phyloP scores from a whole-genome alignment of 2,329 filamentous ascomycete genomes.

The Diatrype stigma region DNA sequence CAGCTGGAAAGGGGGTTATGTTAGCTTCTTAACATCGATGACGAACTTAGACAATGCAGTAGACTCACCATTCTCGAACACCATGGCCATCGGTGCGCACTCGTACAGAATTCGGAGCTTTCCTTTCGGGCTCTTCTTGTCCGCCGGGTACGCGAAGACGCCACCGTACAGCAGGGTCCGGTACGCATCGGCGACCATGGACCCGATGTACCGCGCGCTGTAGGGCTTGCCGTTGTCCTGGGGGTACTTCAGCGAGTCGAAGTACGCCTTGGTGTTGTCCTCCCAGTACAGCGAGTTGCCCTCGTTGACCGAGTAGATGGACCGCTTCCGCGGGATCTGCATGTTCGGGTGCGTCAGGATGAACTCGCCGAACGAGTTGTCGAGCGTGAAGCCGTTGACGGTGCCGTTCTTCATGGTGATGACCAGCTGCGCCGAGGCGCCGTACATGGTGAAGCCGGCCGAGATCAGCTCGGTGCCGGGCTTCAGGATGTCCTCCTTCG shows the following conservation, averaged over 20 bases:
- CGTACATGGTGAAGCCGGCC: constrained; percentile 99
- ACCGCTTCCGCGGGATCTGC: constrained; percentile 71
- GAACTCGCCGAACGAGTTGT: constrained; percentile 96
- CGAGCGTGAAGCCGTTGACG: constrained; percentile 97
- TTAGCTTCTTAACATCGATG: constrained; percentile 23
- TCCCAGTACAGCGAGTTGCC: constrained; percentile 98
- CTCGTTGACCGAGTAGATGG: constrained; percentile 98
- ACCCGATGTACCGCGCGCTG: constrained; percentile 90
- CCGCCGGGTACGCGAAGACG: constrained; percentile 94
- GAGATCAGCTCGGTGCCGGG: constrained; percentile 90
- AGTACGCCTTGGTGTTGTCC: constrained; percentile 80
- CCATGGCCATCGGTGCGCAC: constrained; percentile 97
- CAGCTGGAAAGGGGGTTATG: constrained; percentile 52
- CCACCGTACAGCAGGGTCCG: constrained; percentile 92
- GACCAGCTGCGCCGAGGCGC: constrained; percentile 91
- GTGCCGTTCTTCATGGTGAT: constrained; percentile 90
- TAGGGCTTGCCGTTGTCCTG: constrained; percentile 78
- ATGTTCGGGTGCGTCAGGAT: constrained; percentile 97
- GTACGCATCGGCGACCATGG: constrained; percentile 98
- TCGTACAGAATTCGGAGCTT: constrained; percentile 97
- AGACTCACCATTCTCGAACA: constrained; percentile 90
- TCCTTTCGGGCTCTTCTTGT: constrained; percentile 97
- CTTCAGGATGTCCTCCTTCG: constrained; percentile 80
- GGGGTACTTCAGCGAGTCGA: constrained; percentile 82
- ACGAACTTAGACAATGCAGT: background rate